Percentiles rank a stretch among this genome's conserved stretches.
phyloP scores from a whole-genome alignment of 2,329 filamentous ascomycete species.

The Trichoderma guizhouense region DNA sequence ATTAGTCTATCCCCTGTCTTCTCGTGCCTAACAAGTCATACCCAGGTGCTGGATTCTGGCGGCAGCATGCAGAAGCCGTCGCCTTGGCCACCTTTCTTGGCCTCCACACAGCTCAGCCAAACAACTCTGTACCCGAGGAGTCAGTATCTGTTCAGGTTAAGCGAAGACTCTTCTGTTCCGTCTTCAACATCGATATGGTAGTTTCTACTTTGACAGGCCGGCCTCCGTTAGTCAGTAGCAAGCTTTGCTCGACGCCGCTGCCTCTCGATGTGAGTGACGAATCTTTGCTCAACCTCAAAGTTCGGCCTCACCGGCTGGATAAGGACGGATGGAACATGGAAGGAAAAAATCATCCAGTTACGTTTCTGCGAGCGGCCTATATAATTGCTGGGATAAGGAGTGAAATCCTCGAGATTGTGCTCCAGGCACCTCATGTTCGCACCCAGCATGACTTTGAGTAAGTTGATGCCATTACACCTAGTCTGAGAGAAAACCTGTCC shows the following conservation, averaged over 20 bases:
- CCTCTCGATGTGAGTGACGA: conserved; percentile 15
- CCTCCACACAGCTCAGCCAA: conserved; percentile 3
- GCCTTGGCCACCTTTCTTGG: conserved; percentile 19
- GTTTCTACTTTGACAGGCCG: conserved; percentile 13
- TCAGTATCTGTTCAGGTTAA: conserved; percentile 11
- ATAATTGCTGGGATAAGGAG: not conserved
- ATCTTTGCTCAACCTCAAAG: not conserved
- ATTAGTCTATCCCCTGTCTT: not conserved
- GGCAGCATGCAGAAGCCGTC: conserved; percentile 12
- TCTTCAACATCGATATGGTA: conserved; percentile 16
- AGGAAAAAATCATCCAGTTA: not conserved
- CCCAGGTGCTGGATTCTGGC: conserved; percentile 9
- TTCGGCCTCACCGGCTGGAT: not conserved
- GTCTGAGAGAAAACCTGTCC: too few relatives aligned
- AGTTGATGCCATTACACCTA: not conserved
- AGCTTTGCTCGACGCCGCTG: conserved; percentile 9
- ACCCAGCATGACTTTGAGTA: conserved; percentile 7
- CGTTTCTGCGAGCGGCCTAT: conserved; percentile 8
- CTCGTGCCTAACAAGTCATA: not conserved
- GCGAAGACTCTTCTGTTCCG: conserved; percentile 9
- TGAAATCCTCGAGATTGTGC: conserved; percentile 12
- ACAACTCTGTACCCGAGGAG: not conserved
- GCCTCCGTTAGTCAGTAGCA: conserved; percentile 10
- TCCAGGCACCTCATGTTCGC: conserved; percentile 6
- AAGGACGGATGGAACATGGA: conserved; percentile 15